Conservation (phyloP, 495 filamentous ascomycete species). For the Neurospora sp. region DNA sequence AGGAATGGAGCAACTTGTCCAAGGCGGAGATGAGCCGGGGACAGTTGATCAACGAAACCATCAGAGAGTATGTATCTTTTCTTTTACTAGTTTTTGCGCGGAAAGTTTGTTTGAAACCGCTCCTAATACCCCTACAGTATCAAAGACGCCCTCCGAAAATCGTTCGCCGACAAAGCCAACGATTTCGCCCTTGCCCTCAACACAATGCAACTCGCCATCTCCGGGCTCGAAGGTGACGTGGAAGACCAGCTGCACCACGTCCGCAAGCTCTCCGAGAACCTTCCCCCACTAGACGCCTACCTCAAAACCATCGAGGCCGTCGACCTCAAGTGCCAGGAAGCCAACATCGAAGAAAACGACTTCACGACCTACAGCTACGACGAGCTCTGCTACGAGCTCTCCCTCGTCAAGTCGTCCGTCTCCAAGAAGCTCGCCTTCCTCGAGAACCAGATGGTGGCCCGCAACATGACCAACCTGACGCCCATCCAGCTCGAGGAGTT, state of each 20-base stretch:
- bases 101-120: neutral
- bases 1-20: slow-evolving; percentile 69
- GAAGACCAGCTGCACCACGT: slow-evolving; percentile 89
- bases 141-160: slow-evolving; percentile 84
- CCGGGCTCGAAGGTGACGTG: slow-evolving; percentile 87
- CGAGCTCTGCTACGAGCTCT: slow-evolving; percentile 88
- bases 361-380: slow-evolving; percentile 97
- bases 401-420: slow-evolving; percentile 79
- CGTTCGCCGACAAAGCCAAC: slow-evolving; percentile 93
- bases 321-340: slow-evolving; percentile 83
- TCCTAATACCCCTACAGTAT: slow-evolving; percentile 44
- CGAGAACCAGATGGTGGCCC: slow-evolving; percentile 91
- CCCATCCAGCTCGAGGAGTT: slow-evolving; percentile 98
- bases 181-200: slow-evolving; percentile 92
- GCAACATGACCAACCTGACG: slow-evolving; percentile 97
- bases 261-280: slow-evolving; percentile 62
- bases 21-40: slow-evolving; percentile 75
- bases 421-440: slow-evolving; percentile 92
- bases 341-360: slow-evolving; percentile 98
- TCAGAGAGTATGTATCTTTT: slow-evolving; percentile 59
- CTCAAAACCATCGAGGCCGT: slow-evolving; percentile 71
- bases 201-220: slow-evolving; percentile 85
- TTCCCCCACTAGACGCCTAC: slow-evolving; percentile 80
- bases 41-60: slow-evolving; percentile 93
- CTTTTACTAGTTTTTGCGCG: neutral